Evolutionary conservation across 495 filamentous ascomycete genomes (phyloP).

Genomic region (Xylaria acuta): DNA sequence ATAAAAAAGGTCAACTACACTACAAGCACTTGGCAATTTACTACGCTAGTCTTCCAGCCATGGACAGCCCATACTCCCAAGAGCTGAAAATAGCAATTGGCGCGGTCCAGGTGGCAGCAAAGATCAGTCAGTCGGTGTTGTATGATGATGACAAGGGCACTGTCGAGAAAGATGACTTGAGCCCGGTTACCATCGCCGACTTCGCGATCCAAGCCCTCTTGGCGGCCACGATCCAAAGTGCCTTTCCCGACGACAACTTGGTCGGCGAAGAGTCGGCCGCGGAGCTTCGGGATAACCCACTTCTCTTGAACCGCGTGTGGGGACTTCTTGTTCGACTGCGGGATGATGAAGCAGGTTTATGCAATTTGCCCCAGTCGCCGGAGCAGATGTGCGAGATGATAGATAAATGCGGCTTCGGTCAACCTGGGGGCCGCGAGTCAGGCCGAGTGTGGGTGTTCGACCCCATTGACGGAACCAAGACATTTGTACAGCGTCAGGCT

Average conservation of each 20-base stretch:
- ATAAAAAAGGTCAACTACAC: not conserved
- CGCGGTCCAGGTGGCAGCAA: constrained; percentile 45
- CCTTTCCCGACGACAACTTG: constrained; percentile 64
- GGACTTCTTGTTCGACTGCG: constrained; percentile 48
- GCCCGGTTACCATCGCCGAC: constrained; percentile 71
- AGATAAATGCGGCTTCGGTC: constrained; percentile 62
- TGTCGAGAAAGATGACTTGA: constrained; percentile 62
- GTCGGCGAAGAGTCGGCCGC: constrained; percentile 68
- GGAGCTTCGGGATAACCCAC: constrained; percentile 56
- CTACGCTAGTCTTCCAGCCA: constrained; percentile 19
- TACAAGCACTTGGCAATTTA: not conserved
- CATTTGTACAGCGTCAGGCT: constrained; percentile 66
- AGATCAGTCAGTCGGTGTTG: constrained; percentile 47
- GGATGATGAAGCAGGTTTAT: constrained; percentile 37
- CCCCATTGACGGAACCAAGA: constrained; percentile 74
- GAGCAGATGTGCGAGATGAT: constrained; percentile 68
- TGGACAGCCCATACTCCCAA: constrained; percentile 46
- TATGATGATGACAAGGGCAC: constrained; percentile 40
- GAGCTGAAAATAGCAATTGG: constrained; percentile 41
- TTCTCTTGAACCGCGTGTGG: constrained; percentile 61
- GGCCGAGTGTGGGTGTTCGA: constrained; percentile 69
- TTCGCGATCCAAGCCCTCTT: constrained; percentile 71
- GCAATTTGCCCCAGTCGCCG: constrained; percentile 50
- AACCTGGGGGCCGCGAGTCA: constrained; percentile 41
- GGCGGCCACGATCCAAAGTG: constrained; percentile 57